Percentiles rank a stretch among this genome's conserved stretches.
Evolutionary conservation across 1,284 basidiomycete genomes (phyloP).

Genomic region (Violaceomyces palustris): DNA sequence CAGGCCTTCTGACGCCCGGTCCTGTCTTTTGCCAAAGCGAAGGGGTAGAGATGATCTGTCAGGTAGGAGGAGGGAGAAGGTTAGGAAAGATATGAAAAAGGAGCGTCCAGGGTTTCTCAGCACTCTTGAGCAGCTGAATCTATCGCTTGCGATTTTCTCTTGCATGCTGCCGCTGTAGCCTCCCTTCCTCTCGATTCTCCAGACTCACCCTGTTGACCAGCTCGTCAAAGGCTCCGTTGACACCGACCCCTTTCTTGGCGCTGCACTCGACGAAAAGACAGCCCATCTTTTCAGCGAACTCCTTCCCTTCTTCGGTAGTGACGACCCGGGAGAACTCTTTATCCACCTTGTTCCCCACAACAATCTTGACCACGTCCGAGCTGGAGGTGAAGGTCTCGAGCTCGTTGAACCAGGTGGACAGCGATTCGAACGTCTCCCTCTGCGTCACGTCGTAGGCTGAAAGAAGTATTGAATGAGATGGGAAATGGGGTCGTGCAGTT

Average conservation of each 20-base stretch:
- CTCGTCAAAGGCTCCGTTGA: constrained; percentile 48
- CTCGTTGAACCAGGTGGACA: constrained; percentile 88
- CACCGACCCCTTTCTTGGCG: constrained; percentile 46
- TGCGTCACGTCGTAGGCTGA: constrained; percentile 90
- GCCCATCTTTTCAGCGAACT: constrained; percentile 74
- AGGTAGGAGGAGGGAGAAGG: neutral
- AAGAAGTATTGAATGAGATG: neutral
- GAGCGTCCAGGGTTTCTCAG: neutral
- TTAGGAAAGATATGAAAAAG: neutral
- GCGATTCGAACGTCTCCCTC: constrained; percentile 81
- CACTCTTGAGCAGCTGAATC: neutral
- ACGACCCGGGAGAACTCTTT: constrained; percentile 85
- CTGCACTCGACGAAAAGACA: constrained; percentile 76
- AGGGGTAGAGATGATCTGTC: constrained; percentile 43
- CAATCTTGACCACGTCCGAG: constrained; percentile 79
- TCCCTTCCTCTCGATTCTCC: neutral
- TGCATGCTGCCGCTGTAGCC: neutral
- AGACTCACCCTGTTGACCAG: constrained; percentile 40
- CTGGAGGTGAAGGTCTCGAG: constrained; percentile 78
- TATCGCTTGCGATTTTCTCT: too few species aligned
- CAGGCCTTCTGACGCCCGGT: constrained; percentile 41
- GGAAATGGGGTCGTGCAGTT: too few species aligned
- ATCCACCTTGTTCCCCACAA: constrained; percentile 92
- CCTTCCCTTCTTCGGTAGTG: constrained; percentile 68
- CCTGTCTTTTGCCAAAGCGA: constrained; percentile 40